phyloP scores from a whole-genome alignment of 202 grass and related monocot species.

The Alloteropsis angusta region DNA sequence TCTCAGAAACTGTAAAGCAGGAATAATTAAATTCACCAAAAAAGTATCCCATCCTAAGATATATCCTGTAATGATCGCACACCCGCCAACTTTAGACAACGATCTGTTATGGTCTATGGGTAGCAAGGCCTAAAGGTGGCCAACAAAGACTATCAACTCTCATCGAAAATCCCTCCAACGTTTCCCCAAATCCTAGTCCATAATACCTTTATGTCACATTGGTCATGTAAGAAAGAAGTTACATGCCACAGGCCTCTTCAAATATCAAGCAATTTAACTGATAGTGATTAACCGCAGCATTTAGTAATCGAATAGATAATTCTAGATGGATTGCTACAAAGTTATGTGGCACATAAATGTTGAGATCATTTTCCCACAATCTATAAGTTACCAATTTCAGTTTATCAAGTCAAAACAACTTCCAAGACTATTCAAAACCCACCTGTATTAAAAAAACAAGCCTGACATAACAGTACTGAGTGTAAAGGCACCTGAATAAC shows the following conservation, averaged over 20 bases:
- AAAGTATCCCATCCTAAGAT: not conserved
- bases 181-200: not conserved
- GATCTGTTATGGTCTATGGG: not conserved
- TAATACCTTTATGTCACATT: not conserved
- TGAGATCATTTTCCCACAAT: not conserved
- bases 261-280: not conserved
- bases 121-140: not conserved
- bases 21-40: not conserved
- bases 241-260: not conserved
- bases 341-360: not conserved
- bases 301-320: not conserved
- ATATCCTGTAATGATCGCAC: not conserved
- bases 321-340: not conserved
- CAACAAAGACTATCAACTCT: not conserved
- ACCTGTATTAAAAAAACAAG: not conserved
- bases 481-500: conserved; percentile 67
- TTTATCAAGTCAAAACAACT: not conserved
- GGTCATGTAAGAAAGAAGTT: not conserved
- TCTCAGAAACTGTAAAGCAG: not conserved
- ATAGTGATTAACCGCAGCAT: not conserved
- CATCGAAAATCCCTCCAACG: not conserved
- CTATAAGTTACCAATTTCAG: not conserved
- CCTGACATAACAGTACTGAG: not conserved
- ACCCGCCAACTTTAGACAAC: not conserved
- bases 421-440: too few relatives aligned